A percentile compares a stretch with the other conserved stretches of the same genome.
phyloP scores from a whole-genome alignment of 83 land plant species.

The Diphasiastrum complanatum region DNA sequence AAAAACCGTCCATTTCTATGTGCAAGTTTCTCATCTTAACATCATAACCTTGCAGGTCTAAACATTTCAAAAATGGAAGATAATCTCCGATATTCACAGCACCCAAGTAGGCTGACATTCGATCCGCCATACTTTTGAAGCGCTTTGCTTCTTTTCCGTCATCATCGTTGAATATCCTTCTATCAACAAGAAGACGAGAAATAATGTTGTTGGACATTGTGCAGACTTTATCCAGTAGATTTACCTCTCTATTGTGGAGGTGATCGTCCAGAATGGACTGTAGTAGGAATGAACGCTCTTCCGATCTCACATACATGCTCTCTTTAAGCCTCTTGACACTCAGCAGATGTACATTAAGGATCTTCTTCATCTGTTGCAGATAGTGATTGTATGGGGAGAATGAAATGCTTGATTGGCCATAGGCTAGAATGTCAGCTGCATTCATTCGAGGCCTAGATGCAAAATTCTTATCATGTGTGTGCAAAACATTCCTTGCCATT shows the following conservation, averaged over 20 bases:
- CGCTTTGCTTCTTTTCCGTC: slow-evolving; percentile 9
- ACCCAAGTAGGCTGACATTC: neutral
- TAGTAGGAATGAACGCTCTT: no score
- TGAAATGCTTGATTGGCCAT: slow-evolving; percentile 6
- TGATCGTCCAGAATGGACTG: no score
- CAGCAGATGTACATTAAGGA: no score
- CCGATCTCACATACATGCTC: no score
- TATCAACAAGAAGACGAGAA: neutral
- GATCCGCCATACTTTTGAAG: neutral
- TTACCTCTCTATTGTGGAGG: no score
- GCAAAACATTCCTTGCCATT: slow-evolving; percentile 18
- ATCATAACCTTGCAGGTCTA: slow-evolving; percentile 6
- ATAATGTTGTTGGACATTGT: neutral
- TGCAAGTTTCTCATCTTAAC: neutral
- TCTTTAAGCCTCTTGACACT: no score
- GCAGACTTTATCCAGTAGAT: neutral
- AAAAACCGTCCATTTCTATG: slow-evolving; percentile 1
- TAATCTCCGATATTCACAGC: slow-evolving; percentile 3
- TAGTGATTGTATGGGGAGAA: no score
- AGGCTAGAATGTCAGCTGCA: neutral
- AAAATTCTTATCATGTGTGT: slow-evolving; percentile 8
- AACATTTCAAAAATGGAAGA: slow-evolving; percentile 10
- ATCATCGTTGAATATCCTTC: neutral
- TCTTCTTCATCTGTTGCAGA: no score
- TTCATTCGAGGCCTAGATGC: slow-evolving; percentile 16